These are phyloP conservation scores for Aspergillus eucalypticola DNA, from an alignment of 2,329 filamentous ascomycete genomes.

Conservation along the genomic window DNA sequence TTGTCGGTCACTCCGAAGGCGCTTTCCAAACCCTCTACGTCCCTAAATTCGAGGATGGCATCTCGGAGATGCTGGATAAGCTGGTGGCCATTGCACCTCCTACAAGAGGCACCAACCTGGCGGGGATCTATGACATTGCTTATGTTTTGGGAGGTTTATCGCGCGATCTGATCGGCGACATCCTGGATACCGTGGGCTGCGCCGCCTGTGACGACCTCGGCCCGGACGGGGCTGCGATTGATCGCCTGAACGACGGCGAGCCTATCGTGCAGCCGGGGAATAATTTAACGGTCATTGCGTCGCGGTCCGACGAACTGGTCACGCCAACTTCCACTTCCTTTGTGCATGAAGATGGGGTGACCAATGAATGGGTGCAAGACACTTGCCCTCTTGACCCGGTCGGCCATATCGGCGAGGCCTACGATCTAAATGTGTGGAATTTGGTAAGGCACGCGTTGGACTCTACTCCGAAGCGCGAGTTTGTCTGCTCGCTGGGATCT, in stretches of 20 bases:
- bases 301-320: constrained; percentile 37
- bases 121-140: constrained; percentile 31
- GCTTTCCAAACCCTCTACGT: constrained; percentile 45
- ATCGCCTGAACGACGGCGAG: constrained; percentile 33
- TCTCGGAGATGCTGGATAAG: constrained; percentile 33
- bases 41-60: constrained; percentile 38
- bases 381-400: constrained; percentile 35
- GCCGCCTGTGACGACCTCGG: constrained; percentile 37
- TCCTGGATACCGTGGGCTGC: constrained; percentile 33
- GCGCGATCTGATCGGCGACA: constrained; percentile 23
- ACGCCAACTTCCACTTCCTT: constrained; percentile 35
- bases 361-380: constrained; percentile 36
- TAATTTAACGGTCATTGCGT: constrained; percentile 36
- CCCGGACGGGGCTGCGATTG: constrained; percentile 30
- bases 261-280: constrained; percentile 39
- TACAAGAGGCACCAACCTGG: constrained; percentile 36
- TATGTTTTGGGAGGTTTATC: constrained; percentile 30
- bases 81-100: constrained; percentile 40
- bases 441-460: constrained; percentile 40
- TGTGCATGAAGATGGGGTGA: constrained; percentile 34
- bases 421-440: constrained; percentile 43
- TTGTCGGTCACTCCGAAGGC: constrained; percentile 49
- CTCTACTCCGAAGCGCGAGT: constrained; percentile 27
- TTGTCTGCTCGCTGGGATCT: constrained; percentile 32
- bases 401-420: constrained; percentile 41